Base-by-base conservation (phyloP, 2,329 filamentous ascomycete species). In the Cordyceps tenuipes region DNA sequence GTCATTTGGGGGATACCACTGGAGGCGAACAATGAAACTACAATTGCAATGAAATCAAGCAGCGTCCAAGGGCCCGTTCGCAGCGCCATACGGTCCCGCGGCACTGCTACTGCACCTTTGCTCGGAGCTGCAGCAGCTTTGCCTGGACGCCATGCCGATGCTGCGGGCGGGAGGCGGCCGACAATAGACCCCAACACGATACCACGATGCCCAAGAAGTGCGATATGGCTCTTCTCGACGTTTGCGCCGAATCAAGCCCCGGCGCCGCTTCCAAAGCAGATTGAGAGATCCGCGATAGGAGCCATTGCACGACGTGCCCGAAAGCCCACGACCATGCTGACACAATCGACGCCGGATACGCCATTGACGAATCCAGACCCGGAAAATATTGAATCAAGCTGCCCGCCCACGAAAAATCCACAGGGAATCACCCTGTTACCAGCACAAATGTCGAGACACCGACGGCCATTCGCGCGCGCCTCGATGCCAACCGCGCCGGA, bases 221-320 rank as follows among this genome's bases (percentile, higher is more conserved):
- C 73, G 12, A 49, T 66, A 61, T 78, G 76, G 76, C 70, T 78
- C 43, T 67, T 71, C 41, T 76, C 74, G 55, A 78, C 76, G 13
- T 78, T 78, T 64, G 59, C 69, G 51, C 68, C 71, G 19, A 57
- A 65, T 19, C 60, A 48, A 3, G 31, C 9, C 29, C 31, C 41
- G 9, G 8, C 19, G 43, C 29, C 49, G 10, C 48, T 59, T 12
- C 58, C 64, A 62, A 70, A 41, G 59, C 62, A 48, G 10, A 8
- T 47, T 29, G 57, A 59, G 19, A 59, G 47, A 34, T 23, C 41
- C 15, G 13, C 57, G 5, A 59, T 59, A 34, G 57, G 57, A 53
- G 57, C 57, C 3, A 31, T 59, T 41, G 57, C 57, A n/a, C 43
- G 57, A 29, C 41, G 43, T 6, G 15, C 19, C 47, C 57, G 57